Percentiles rank a stretch among this genome's conserved stretches.
phyloP scores from a whole-genome alignment of 202 grass and related monocot species.

The Musa balbisiana region DNA sequence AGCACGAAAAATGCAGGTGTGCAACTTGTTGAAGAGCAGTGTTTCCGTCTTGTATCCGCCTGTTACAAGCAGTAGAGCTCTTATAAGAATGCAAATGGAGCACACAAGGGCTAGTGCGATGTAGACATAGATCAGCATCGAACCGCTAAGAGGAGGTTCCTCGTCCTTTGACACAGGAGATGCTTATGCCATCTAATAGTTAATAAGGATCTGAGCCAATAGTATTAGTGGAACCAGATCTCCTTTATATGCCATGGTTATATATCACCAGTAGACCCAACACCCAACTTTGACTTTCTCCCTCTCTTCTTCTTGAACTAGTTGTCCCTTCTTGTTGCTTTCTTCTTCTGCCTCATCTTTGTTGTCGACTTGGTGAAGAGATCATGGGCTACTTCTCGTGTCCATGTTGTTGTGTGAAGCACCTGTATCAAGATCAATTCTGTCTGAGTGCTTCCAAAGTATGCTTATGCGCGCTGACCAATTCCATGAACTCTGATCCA shows the following conservation, averaged over 20 bases:
- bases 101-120: slow-evolving; percentile 49
- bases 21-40: slow-evolving; percentile 75
- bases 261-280: slow-evolving; percentile 80
- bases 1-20: slow-evolving; percentile 74
- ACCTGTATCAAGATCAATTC: slow-evolving; percentile 16
- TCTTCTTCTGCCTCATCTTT: slow-evolving; percentile 31
- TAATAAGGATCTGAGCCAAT: slow-evolving; percentile 70
- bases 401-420: neutral
- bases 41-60: slow-evolving; percentile 70
- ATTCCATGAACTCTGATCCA: slow-evolving; percentile 69
- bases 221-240: slow-evolving; percentile 62
- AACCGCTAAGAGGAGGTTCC: slow-evolving; percentile 49
- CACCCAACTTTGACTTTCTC: slow-evolving; percentile 79
- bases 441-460: slow-evolving; percentile 50
- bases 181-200: slow-evolving; percentile 94
- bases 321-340: slow-evolving; percentile 47
- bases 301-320: slow-evolving; percentile 88
- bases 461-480: slow-evolving; percentile 74
- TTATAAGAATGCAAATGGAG: slow-evolving; percentile 48
- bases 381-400: slow-evolving; percentile 2
- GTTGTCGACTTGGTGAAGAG: slow-evolving; percentile 28
- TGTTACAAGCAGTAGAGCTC: slow-evolving; percentile 59
- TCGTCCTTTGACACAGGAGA: slow-evolving; percentile 53
- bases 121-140: slow-evolving; percentile 64
- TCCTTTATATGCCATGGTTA: slow-evolving; percentile 65